phyloP scores from a whole-genome alignment of 352 stramenopile species.

The Phytophthora parvispora region DNA sequence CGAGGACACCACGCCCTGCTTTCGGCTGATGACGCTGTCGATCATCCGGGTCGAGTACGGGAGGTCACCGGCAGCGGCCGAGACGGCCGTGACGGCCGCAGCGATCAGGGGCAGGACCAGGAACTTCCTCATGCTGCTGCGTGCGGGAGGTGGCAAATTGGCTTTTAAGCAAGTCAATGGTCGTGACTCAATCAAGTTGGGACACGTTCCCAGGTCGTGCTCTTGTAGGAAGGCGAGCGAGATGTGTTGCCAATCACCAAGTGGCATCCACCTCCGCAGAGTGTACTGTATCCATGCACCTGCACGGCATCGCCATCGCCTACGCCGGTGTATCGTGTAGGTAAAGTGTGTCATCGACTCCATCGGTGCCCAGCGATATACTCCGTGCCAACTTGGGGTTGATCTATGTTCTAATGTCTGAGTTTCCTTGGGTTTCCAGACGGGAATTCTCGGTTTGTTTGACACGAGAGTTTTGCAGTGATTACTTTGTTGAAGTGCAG shows the following conservation, averaged over 20 bases:
- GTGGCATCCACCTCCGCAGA: not conserved
- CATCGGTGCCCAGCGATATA: too few relatives aligned
- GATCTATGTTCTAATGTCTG: too few relatives aligned
- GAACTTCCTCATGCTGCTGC: conserved; percentile 22
- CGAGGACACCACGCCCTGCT: conserved; percentile 39
- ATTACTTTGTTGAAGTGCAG: too few relatives aligned
- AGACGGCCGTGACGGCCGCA: conserved; percentile 6
- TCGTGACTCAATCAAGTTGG: not conserved
- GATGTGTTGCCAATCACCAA: conserved; percentile 33
- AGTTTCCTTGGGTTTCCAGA: too few relatives aligned
- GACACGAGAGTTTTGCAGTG: too few relatives aligned
- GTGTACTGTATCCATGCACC: too few relatives aligned
- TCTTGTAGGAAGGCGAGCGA: conserved; percentile 23
- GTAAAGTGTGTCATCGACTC: too few relatives aligned
- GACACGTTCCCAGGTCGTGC: conserved; percentile 6
- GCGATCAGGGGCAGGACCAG: conserved; percentile 16
- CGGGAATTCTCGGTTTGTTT: too few relatives aligned
- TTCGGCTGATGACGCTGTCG: conserved; percentile 37
- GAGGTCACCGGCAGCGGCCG: conserved; percentile 7
- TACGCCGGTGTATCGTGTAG: too few relatives aligned
- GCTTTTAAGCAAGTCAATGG: not conserved
- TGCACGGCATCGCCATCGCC: too few relatives aligned
- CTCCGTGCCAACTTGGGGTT: too few relatives aligned
- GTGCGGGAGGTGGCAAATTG: not conserved
- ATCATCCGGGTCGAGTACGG: conserved; percentile 40